These are phyloP conservation scores for Stephania cephalantha DNA, from an alignment of 164 flowering plant species.

Conservation along the genomic window DNA sequence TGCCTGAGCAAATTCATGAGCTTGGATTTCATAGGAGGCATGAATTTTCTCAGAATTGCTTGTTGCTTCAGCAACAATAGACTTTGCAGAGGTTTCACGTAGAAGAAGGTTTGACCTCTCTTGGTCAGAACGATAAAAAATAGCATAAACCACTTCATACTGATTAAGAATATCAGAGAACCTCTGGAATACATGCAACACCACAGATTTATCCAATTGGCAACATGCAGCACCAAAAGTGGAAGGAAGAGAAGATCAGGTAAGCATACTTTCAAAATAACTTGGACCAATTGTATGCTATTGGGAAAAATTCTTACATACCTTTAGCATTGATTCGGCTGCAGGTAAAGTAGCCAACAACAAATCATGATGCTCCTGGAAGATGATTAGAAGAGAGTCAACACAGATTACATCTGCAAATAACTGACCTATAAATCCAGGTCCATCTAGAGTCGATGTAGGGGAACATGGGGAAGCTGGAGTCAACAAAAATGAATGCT, in stretches of 20 bases:
- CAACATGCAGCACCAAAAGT: background rate
- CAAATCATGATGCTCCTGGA: constrained; percentile 94
- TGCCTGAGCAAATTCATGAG: constrained; percentile 77
- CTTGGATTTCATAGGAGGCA: constrained; percentile 65
- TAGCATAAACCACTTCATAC: constrained; percentile 68
- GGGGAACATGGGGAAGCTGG: no score
- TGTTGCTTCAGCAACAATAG: constrained; percentile 78
- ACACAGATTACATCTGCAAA: constrained; percentile 1
- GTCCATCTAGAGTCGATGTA: no score
- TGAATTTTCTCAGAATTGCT: constrained; percentile 55
- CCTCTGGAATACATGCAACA: constrained; percentile 42
- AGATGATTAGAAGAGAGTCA: constrained; percentile 14
- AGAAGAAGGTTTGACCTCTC: constrained; percentile 69
- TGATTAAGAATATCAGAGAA: constrained; percentile 57
- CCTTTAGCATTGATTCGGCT: constrained; percentile 79
- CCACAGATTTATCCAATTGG: constrained; percentile 3
- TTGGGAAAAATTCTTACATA: constrained; percentile 17
- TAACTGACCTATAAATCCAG: background rate
- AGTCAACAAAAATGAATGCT: no score
- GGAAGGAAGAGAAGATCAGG: background rate
- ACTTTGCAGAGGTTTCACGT: constrained; percentile 78
- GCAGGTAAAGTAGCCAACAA: constrained; percentile 71
- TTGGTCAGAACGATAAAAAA: constrained; percentile 72
- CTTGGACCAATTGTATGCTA: background rate
- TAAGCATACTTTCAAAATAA: background rate